Evolutionary conservation across 202 grass and related monocot species (phyloP), one percentile per base, ranked within the genome.

Genomic region (Elaeis oleifera): DNA sequence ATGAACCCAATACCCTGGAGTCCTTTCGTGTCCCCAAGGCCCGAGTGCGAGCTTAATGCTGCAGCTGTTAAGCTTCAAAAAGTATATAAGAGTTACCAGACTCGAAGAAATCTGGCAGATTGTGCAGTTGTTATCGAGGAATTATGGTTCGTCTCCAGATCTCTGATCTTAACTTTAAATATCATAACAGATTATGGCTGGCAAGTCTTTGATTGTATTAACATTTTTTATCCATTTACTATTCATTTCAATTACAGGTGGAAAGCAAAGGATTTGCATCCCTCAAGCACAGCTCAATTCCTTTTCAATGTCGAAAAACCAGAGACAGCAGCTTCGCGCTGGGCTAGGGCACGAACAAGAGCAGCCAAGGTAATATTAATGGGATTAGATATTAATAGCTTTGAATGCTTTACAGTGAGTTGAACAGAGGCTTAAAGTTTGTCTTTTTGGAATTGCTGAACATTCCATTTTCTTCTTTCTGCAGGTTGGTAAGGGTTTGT

Each of bases 401-500:
- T 13, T 44, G 6, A 11, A 44, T 13, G 36, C 36, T 44, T 44
- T 44, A 44, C 36, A 14, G 36, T 44, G 36, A 44, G 9, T 44
- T 44, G 13, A 13, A 44, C 36, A 2, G 8, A 44, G 36, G 36
- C 11, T 44, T 44, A 44, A 44, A 44, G 28, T 29, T 29, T 29
- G 28, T 29, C 28, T 29, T 29, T 44, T 44, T 44, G 8, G 25
- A 27, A 6, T 44, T 28, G 21, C 4, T n/a, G 20, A 17, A 31
- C 25, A 68, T 6, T 55, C 51, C n/a, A 5, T 32, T 24, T 68
- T 55, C 1, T 6, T 31, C 0, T 19, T 56, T 68, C 51, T 51
- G 51, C 62, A 99, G 95, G 80, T 99, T 76, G 95, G 89, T 27
- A 99, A 99, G 80, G 95, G 95, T 6, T 81, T 99, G 74, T 94